Conservation (phyloP, 164 flowering plant genomes). For the Dillenia suffruticosa region DNA sequence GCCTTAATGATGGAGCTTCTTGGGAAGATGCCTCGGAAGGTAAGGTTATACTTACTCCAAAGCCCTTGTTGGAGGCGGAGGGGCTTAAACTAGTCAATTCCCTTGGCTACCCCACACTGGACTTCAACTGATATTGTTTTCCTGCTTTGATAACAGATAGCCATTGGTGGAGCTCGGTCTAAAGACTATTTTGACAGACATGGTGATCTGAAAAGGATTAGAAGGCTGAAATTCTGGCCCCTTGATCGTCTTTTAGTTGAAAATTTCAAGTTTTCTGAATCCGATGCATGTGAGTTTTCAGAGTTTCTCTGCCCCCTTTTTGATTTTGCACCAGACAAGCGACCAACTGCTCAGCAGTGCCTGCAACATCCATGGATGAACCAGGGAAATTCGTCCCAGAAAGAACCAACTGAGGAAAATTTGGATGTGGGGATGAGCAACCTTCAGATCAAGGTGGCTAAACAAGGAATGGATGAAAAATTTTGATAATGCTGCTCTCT, state of each 20-base stretch:
- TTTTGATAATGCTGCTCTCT: constrained; percentile 2
- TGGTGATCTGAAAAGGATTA: constrained; percentile 88
- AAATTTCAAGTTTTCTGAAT: constrained; percentile 55
- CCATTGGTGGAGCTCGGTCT: constrained; percentile 68
- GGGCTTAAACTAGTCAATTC: background rate
- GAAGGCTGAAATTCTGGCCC: constrained; percentile 71
- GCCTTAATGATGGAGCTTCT: constrained; percentile 97
- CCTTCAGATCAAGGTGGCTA: constrained; percentile 44
- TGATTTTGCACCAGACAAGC: constrained; percentile 88
- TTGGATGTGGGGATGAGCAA: constrained; percentile 47
- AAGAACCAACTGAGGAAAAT: constrained; percentile 31
- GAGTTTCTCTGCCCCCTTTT: constrained; percentile 74
- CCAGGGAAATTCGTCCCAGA: constrained; percentile 14
- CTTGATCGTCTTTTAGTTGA: constrained; percentile 64
- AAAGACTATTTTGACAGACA: constrained; percentile 87
- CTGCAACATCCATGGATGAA: constrained; percentile 84
- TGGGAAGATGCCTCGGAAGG: constrained; percentile 96
- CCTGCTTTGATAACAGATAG: constrained; percentile 42
- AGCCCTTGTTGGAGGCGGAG: too few species aligned
- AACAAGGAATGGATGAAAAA: constrained; percentile 26
- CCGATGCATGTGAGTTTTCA: constrained; percentile 71
- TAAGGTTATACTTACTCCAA: constrained; percentile 15
- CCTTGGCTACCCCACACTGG: background rate
- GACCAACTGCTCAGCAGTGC: constrained; percentile 87
- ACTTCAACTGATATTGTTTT: constrained; percentile 6